A percentile compares a stretch with the other conserved stretches of the same genome.
These are phyloP conservation scores for Hippophae gyantsensis DNA, from an alignment of 306 rosid genomes.

Conservation along the genomic window DNA sequence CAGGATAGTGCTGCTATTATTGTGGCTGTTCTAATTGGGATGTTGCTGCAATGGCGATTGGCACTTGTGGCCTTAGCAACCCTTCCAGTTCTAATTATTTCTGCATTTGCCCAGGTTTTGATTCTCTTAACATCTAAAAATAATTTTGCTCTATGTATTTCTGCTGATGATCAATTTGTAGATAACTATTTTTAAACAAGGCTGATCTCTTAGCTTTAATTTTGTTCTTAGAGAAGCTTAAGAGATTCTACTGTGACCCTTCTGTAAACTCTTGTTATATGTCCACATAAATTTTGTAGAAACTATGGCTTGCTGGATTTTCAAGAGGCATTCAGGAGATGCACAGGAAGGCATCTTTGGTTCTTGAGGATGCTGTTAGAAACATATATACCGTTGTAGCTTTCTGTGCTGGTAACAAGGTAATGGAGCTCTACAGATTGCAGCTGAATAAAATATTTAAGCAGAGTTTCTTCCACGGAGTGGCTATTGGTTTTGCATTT, in stretches of 20 bases:
- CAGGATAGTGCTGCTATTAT: slow-evolving; percentile 96
- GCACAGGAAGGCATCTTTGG: slow-evolving; percentile 98
- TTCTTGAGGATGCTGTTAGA: slow-evolving; percentile 98
- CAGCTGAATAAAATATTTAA: slow-evolving; percentile 81
- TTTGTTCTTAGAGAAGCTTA: no score
- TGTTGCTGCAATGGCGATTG: slow-evolving; percentile 79
- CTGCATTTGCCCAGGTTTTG: slow-evolving; percentile 94
- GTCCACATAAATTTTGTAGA: slow-evolving; percentile 46
- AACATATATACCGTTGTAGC: slow-evolving; percentile 98
- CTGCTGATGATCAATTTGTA: not conserved
- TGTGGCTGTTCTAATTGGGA: slow-evolving; percentile 91
- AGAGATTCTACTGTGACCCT: not conserved
- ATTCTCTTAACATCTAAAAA: slow-evolving; percentile 12
- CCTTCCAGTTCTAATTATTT: slow-evolving; percentile 75
- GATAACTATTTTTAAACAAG: not conserved
- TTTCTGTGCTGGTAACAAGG: slow-evolving; percentile 98
- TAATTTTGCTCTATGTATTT: not conserved
- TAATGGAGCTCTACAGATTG: slow-evolving; percentile 93
- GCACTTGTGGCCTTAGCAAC: slow-evolving; percentile 98
- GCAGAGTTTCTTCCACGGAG: slow-evolving; percentile 91
- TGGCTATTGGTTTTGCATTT: slow-evolving; percentile 94
- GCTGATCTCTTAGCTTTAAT: no score
- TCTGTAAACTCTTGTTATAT: slow-evolving; percentile 1
- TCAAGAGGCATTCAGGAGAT: slow-evolving; percentile 99
- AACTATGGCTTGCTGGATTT: slow-evolving; percentile 98